Conservation (phyloP, 2,329 filamentous ascomycete species). For the Aspergillus eucalypticola region DNA sequence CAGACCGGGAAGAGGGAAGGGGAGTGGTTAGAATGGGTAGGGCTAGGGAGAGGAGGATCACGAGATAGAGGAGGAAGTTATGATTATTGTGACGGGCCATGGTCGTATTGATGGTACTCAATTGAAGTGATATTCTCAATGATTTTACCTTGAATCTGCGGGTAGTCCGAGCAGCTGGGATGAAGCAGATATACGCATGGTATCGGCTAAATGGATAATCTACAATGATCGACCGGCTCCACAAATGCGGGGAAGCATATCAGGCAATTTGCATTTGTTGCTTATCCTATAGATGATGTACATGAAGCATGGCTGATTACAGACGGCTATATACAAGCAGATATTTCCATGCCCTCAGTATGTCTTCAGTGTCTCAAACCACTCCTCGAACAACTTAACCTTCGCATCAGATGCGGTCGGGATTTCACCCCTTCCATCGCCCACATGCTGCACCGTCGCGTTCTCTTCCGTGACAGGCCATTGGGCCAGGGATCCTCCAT, state of each 20-base stretch:
- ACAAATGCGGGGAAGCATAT: background rate
- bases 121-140: too few relatives aligned
- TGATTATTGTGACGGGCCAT: background rate
- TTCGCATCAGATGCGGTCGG: background rate
- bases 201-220: constrained; percentile 5
- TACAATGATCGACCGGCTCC: background rate
- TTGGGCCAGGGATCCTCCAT: constrained; percentile 16
- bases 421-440: constrained; percentile 8
- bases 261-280: background rate
- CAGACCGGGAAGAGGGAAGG: background rate
- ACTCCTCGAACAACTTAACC: background rate
- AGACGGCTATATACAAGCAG: background rate
- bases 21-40: background rate
- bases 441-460: constrained; percentile 5
- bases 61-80: too few relatives aligned
- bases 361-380: background rate
- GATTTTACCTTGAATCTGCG: rapidly evolving
- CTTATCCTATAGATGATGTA: background rate
- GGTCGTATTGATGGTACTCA: background rate
- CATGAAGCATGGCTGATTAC: background rate
- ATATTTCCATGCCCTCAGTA: background rate
- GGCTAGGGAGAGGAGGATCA: background rate
- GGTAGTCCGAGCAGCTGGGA: too few relatives aligned
- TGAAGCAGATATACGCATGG: background rate
- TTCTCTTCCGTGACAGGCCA: background rate